A percentile compares a stretch with the other conserved stretches of the same genome.
phyloP scores from a whole-genome alignment of 2,329 filamentous ascomycete species.

The Alternaria brassicicola region DNA sequence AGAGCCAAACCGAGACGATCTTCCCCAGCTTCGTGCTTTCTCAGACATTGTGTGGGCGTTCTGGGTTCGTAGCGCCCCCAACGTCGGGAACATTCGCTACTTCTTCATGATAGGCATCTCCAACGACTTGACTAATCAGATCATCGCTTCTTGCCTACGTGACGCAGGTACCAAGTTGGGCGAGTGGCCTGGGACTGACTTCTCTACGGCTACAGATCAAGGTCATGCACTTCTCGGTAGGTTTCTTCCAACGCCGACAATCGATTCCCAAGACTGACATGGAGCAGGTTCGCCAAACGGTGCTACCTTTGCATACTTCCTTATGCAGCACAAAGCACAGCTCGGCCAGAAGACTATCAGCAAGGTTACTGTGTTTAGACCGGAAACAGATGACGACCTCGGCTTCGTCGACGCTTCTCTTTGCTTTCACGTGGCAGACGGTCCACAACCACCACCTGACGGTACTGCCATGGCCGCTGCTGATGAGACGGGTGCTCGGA shows the following conservation, averaged over 20 bases:
- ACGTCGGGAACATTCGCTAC: constrained; percentile 21
- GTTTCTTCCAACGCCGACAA: neutral
- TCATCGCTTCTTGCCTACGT: constrained; percentile 22
- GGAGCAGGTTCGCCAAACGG: constrained; percentile 24
- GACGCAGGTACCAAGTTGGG: constrained; percentile 3
- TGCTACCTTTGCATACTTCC: constrained; percentile 29
- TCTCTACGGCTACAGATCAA: constrained; percentile 18
- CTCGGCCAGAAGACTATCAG: constrained; percentile 25
- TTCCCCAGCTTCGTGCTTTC: constrained; percentile 18
- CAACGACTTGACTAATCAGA: constrained; percentile 23
- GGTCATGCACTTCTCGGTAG: constrained; percentile 25
- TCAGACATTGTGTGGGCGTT: constrained; percentile 32
- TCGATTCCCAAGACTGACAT: neutral
- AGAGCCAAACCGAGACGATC: constrained; percentile 2
- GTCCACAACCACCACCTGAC: neutral
- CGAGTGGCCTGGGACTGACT: constrained; percentile 26
- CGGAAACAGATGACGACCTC: constrained; percentile 15
- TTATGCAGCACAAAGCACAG: constrained; percentile 27
- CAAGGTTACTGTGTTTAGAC: constrained; percentile 20
- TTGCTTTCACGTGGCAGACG: constrained; percentile 21
- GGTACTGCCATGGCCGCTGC: neutral
- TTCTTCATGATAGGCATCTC: constrained; percentile 28
- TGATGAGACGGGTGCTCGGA: neutral
- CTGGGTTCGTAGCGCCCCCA: constrained; percentile 18
- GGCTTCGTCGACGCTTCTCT: constrained; percentile 22